Percentiles rank a stretch among this genome's conserved stretches.
These are phyloP conservation scores for Colletotrichum sp. DNA, from an alignment of 2,329 filamentous ascomycete genomes.

Conservation along the genomic window DNA sequence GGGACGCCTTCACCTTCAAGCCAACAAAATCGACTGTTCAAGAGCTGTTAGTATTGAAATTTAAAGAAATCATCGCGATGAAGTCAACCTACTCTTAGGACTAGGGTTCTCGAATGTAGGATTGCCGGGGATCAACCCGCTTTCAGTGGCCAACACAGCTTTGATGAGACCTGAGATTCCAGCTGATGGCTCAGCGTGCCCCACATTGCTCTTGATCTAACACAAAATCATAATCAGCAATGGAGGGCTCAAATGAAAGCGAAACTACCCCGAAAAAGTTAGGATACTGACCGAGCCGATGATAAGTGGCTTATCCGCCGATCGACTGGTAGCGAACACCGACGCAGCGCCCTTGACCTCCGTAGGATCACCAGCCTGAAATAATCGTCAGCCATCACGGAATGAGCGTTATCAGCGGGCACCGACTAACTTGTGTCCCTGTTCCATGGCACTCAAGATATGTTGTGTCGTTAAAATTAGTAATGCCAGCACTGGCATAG, in stretches of 20 bases:
- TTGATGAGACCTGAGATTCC: constrained; percentile 35
- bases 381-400: not conserved
- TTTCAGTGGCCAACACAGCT: constrained; percentile 29
- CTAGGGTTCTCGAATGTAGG: constrained; percentile 34
- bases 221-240: not conserved
- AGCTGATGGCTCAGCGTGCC: constrained; percentile 32
- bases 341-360: constrained; percentile 33
- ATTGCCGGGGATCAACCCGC: constrained; percentile 28
- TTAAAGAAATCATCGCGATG: not conserved
- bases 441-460: constrained; percentile 46
- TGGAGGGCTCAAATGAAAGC: not conserved
- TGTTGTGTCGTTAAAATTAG: constrained; percentile 21
- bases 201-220: constrained; percentile 35
- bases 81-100: constrained; percentile 33
- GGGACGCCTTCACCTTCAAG: not conserved
- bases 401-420: not conserved
- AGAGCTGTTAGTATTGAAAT: not conserved
- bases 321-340: constrained; percentile 26
- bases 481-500: constrained; percentile 31
- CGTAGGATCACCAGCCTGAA: constrained; percentile 36
- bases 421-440: constrained; percentile 28
- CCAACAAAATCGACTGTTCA: not conserved
- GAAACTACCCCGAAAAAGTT: too few species aligned
- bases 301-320: constrained; percentile 22
- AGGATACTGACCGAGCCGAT: constrained; percentile 27